Conservation (phyloP, 2,329 filamentous ascomycete species). For the Penicillium concentricum region DNA sequence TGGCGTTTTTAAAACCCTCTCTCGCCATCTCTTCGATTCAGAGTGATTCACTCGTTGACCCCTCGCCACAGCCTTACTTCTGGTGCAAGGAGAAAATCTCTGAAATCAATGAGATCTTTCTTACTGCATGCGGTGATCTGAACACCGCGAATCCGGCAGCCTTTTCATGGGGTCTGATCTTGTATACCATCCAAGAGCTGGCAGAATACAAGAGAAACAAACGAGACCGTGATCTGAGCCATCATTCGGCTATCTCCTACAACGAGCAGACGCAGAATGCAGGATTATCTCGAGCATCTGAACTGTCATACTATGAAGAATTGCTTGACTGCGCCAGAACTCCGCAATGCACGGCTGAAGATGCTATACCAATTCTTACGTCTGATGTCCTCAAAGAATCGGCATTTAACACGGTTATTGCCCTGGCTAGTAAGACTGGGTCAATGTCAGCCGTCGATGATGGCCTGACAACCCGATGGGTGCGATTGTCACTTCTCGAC, state of each 20-base stretch:
- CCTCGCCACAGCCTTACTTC: conserved; percentile 56
- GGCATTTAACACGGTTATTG: conserved; percentile 50
- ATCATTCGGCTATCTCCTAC: conserved; percentile 34
- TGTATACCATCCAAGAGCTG: conserved; percentile 66
- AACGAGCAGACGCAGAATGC: conserved; percentile 38
- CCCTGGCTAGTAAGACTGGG: conserved; percentile 46
- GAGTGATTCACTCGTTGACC: conserved; percentile 21
- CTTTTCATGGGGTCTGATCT: conserved; percentile 77
- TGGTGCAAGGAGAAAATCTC: conserved; percentile 68
- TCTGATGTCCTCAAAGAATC: conserved; percentile 46
- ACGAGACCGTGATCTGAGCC: conserved; percentile 31
- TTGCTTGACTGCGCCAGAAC: conserved; percentile 47
- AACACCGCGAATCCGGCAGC: conserved; percentile 69
- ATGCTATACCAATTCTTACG: conserved; percentile 50
- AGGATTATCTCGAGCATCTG: conserved; percentile 29
- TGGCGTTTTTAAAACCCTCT: conserved; percentile 70
- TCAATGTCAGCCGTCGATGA: conserved; percentile 51
- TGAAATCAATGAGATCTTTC: conserved; percentile 70
- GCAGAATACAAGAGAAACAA: conserved; percentile 36
- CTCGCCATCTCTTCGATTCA: conserved; percentile 57
- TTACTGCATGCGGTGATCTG: conserved; percentile 57
- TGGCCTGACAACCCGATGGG: conserved; percentile 58
- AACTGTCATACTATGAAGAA: conserved; percentile 48
- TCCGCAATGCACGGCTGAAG: conserved; percentile 40
- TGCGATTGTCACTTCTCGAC: conserved; percentile 66